Base-by-base conservation (phyloP, 2,329 filamentous ascomycete species). In the Triangularia setosa region DNA sequence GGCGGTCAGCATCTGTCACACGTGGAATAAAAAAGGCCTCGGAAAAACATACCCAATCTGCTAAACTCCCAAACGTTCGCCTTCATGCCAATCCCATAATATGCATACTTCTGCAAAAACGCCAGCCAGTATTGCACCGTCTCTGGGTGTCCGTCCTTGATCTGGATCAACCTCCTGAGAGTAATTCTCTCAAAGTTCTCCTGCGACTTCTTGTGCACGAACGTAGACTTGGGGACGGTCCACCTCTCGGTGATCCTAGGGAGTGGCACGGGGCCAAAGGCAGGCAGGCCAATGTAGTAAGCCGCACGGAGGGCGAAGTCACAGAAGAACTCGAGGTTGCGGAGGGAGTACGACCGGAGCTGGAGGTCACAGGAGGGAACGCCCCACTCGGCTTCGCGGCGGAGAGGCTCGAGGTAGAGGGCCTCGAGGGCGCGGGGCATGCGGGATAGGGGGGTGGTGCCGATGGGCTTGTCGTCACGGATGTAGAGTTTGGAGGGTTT, bases 81-180 rank as follows among this genome's bases (percentile, higher is more conserved):
- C 84, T 99, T 99, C 93, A 99, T 96, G 72, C 95, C 95, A 48
- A 98, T 89, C n/a, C 95, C 95, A 70, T 96, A 91, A 75, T 95
- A 96, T 52, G 93, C 91, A 75, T 97, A 90, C 79, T 96, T 96
- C 73, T 91, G 87, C 74, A 99, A 77, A 75, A 96, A 98, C 0
- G 92, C 93, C 64, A 99, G 80, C 95, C 95, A 99, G 27, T 93
- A 78, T 77, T 96, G 90, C 35, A 99, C 93, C 0, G 88, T 89
- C 75, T 97, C 92, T 0, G 93, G 88, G 73, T 97, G 84, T 0
- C 93, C 95, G 73, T 98, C 95, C 69, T 92, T 90, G 73, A 99
- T 95, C 78, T 97, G 93, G 60, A 99, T 93, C 72, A 97, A 77
- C 14, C 95, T 83, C 62, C 93, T 86, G 72, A 93, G 78, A 1